Conservation (phyloP, 371 early-diverging fungal genomes). For the Batrachochytrium dendrobatidis region DNA sequence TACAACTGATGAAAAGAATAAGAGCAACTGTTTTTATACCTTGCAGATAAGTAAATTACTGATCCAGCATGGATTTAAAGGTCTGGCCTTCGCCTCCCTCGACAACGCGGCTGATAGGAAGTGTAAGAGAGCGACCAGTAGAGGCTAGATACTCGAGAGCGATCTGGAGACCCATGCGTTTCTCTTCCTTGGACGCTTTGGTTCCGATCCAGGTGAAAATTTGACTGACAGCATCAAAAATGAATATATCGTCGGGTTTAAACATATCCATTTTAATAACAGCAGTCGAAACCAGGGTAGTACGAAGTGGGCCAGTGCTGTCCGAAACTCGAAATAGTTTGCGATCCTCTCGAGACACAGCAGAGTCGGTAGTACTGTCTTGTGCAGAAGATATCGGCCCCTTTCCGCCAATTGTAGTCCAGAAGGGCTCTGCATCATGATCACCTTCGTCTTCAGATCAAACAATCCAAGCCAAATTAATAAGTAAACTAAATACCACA, state of each 20-base stretch:
- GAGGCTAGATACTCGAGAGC: conserved; percentile 52
- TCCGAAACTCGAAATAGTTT: conserved; percentile 42
- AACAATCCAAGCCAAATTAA: background rate
- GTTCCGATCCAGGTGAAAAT: conserved; percentile 61
- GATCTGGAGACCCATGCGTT: conserved; percentile 47
- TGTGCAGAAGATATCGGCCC: conserved; percentile 46
- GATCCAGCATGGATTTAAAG: conserved; percentile 7
- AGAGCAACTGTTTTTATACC: too few species aligned
- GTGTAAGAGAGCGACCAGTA: conserved; percentile 41
- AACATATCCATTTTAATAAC: conserved; percentile 41
- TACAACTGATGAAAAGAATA: too few species aligned
- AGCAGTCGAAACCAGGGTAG: conserved; percentile 46
- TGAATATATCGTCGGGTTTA: conserved; percentile 51
- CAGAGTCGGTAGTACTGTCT: conserved; percentile 23
- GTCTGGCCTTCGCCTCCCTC: conserved; percentile 49
- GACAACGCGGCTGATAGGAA: conserved; percentile 58
- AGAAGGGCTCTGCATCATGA: conserved; percentile 53
- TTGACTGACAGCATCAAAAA: conserved; percentile 39
- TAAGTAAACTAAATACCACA: background rate
- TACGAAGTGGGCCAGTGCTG: conserved; percentile 29
- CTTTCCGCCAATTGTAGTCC: conserved; percentile 58
- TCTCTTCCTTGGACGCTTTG: conserved; percentile 52
- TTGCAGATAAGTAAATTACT: too few species aligned
- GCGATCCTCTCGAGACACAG: conserved; percentile 22
- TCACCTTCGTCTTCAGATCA: conserved; percentile 53